phyloP scores from a whole-genome alignment of 495 filamentous ascomycete genomes.

The Neurospora tetraspora region DNA sequence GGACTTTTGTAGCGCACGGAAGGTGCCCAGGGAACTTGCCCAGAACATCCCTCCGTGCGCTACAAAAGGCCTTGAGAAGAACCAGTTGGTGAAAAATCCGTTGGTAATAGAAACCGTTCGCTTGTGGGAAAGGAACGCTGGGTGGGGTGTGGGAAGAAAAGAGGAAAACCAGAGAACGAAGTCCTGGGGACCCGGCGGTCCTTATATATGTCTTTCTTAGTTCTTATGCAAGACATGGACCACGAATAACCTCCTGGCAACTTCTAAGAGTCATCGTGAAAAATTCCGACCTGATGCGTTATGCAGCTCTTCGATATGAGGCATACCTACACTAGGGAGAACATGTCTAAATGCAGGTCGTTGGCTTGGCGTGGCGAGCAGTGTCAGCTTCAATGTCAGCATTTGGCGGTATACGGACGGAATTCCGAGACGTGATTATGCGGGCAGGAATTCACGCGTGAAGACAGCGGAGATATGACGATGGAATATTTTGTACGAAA shows the following conservation, averaged over 20 bases:
- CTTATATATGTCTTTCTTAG: background rate
- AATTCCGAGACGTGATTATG: background rate
- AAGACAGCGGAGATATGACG: background rate
- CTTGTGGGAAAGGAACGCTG: background rate
- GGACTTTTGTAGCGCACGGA: too few relatives aligned
- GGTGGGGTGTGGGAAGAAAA: background rate
- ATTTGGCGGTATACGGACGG: background rate
- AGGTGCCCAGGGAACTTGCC: too few relatives aligned
- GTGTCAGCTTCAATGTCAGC: background rate
- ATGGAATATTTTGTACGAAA: background rate
- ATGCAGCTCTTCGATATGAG: background rate
- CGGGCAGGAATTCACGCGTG: background rate
- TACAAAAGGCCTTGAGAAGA: too few relatives aligned
- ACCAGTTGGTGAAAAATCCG: too few relatives aligned
- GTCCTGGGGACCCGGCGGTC: background rate
- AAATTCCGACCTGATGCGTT: background rate
- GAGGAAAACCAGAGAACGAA: background rate
- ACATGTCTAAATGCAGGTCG: background rate
- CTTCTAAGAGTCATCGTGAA: background rate
- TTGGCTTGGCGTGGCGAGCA: background rate
- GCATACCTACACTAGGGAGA: background rate
- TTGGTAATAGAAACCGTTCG: too few relatives aligned
- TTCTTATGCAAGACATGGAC: background rate
- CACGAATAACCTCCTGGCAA: background rate
- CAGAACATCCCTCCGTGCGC: too few relatives aligned